Evolutionary conservation across 1,284 basidiomycete genomes (phyloP).

Genomic region (Peniophora sp.): DNA sequence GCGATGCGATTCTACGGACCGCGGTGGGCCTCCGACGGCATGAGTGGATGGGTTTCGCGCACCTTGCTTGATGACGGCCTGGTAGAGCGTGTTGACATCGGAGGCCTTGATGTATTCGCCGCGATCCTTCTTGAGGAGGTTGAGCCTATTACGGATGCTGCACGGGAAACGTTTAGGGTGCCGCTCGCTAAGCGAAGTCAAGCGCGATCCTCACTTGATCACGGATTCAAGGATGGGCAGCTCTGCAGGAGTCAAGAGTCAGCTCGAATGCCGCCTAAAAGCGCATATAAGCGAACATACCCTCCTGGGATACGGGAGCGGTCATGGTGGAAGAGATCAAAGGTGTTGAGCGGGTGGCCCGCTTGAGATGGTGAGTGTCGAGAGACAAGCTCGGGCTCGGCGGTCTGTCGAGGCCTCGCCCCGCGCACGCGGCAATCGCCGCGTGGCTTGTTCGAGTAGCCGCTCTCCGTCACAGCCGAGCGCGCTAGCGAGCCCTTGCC

Average conservation of each 20-base stretch:
- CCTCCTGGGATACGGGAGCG: conserved; percentile 68
- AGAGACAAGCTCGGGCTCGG: not conserved
- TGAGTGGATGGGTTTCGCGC: conserved; percentile 9
- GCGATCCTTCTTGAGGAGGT: conserved; percentile 84
- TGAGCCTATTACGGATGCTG: conserved; percentile 88
- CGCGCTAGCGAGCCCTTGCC: conserved; percentile 11
- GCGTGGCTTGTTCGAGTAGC: too few relatives aligned
- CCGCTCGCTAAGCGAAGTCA: not conserved
- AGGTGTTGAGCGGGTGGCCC: not conserved
- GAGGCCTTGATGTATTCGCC: conserved; percentile 85
- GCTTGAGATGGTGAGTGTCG: not conserved
- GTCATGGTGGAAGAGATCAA: conserved; percentile 31
- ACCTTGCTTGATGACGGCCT: conserved; percentile 94
- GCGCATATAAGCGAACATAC: conserved; percentile 27
- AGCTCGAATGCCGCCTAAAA: conserved; percentile 14
- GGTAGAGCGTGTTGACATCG: conserved; percentile 92
- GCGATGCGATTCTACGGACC: not conserved
- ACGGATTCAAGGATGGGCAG: conserved; percentile 92
- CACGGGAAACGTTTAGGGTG: conserved; percentile 13
- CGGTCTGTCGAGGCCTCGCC: conserved; percentile 7
- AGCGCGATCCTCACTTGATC: conserved; percentile 64
- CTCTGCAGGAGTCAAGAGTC: conserved; percentile 40
- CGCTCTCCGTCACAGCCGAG: conserved; percentile 6
- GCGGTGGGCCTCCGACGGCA: conserved; percentile 4
- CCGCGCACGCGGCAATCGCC: conserved; percentile 9